Evolutionary conservation across 805 yeast genomes (phyloP).

Genomic region (Wickerhamomyces strasburgensis): DNA sequence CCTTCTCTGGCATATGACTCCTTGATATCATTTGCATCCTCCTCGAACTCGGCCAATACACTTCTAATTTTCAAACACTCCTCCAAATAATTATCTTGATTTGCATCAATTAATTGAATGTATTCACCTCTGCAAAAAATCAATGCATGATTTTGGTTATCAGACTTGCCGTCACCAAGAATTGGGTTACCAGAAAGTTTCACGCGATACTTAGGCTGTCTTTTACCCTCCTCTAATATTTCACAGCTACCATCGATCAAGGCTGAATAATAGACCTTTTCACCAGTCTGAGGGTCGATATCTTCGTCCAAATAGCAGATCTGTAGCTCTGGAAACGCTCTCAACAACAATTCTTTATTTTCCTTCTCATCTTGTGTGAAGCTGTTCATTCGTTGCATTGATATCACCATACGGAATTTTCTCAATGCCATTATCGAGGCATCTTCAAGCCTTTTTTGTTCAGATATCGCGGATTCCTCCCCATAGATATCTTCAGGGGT

Average conservation of each 20-base stretch:
- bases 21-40: constrained; percentile 24
- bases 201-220: constrained; percentile 59
- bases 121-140: constrained; percentile 78
- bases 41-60: constrained; percentile 74
- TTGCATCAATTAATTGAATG: constrained; percentile 76
- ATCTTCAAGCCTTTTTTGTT: constrained; percentile 34
- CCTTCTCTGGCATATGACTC: constrained; percentile 46
- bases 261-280: constrained; percentile 50
- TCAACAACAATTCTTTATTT: constrained; percentile 50
- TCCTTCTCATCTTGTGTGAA: constrained; percentile 55
- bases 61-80: constrained; percentile 74
- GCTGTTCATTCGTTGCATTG: constrained; percentile 56
- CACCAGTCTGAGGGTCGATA: constrained; percentile 30
- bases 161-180: constrained; percentile 81
- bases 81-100: constrained; percentile 77
- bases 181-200: constrained; percentile 76
- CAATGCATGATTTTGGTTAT: constrained; percentile 74
- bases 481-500: constrained; percentile 11
- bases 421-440: constrained; percentile 54
- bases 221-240: constrained; percentile 49
- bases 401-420: constrained; percentile 59
- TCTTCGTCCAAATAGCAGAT: constrained; percentile 58
- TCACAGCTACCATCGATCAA: constrained; percentile 70
- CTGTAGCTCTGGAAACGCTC: constrained; percentile 66
- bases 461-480: constrained; percentile 17